Conservation (phyloP, 208 protist genomes). For the Wallacemonas rigidus region DNA sequence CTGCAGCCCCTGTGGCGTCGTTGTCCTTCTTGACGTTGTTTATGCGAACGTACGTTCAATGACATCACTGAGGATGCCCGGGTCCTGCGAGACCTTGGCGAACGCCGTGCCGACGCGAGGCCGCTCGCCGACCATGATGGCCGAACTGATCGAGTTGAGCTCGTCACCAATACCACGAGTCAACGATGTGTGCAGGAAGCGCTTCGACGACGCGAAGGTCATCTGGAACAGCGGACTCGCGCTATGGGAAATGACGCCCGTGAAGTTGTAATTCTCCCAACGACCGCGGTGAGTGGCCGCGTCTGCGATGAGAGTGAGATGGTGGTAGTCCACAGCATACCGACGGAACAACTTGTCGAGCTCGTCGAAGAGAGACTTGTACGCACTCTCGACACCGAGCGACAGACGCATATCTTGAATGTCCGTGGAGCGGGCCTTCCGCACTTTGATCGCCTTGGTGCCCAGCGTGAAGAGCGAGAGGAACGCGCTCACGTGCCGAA, state of each 20-base stretch:
- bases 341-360: constrained; percentile 86
- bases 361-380: constrained; percentile 81
- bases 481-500: constrained; percentile 71
- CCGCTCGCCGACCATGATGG: constrained; percentile 91
- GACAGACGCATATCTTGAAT: constrained; percentile 79
- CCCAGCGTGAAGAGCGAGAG: constrained; percentile 82
- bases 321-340: constrained; percentile 88
- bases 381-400: constrained; percentile 86
- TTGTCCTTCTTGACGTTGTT: background rate
- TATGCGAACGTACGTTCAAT: constrained; percentile 68
- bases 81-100: constrained; percentile 61
- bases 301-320: constrained; percentile 90
- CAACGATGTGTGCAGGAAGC: constrained; percentile 84
- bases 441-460: constrained; percentile 58
- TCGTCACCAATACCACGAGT: constrained; percentile 80
- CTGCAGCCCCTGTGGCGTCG: background rate
- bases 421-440: constrained; percentile 82
- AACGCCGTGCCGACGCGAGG: constrained; percentile 86
- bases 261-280: constrained; percentile 92
- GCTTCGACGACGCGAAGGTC: constrained; percentile 89
- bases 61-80: constrained; percentile 66
- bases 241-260: constrained; percentile 82
- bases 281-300: constrained; percentile 82
- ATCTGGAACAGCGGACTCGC: constrained; percentile 92
- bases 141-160: constrained; percentile 80